Conservation (phyloP, 345 rosid genomes). For the Atalantia buxifolia region DNA sequence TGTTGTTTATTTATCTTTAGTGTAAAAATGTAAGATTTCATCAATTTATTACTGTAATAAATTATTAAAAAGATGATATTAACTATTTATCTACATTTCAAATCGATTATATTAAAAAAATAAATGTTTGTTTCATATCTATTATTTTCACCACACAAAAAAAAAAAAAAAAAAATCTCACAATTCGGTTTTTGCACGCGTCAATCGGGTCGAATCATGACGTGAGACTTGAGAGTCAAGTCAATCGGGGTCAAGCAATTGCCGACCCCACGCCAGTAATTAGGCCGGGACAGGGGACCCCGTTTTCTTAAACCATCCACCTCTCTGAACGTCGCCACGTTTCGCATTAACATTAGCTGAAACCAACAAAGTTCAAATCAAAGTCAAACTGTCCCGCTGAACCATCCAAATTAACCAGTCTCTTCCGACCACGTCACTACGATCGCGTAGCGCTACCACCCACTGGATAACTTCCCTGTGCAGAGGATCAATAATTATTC, state of each 20-base stretch:
- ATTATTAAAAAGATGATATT: too few species aligned
- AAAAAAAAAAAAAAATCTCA: too few species aligned
- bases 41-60: too few species aligned
- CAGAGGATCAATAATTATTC: not conserved
- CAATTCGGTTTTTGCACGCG: too few species aligned
- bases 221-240: not conserved
- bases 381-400: not conserved
- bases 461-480: not conserved
- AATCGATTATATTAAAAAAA: too few species aligned
- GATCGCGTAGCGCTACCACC: not conserved
- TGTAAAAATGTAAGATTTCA: too few species aligned
- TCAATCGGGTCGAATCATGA: not conserved
- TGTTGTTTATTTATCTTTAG: too few species aligned
- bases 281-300: too few species aligned
- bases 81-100: too few species aligned
- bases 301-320: not conserved
- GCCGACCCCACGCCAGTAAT: conserved; percentile 9
- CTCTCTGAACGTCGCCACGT: not conserved
- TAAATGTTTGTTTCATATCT: too few species aligned
- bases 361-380: not conserved
- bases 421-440: not conserved
- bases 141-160: too few species aligned
- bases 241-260: not conserved
- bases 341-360: not conserved
- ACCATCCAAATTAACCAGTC: not conserved